Percentiles rank a stretch among this genome's conserved stretches.
These are phyloP conservation scores for Lunasporangiospora selenospora DNA, from an alignment of 192 early-diverging fungal genomes.

Conservation along the genomic window DNA sequence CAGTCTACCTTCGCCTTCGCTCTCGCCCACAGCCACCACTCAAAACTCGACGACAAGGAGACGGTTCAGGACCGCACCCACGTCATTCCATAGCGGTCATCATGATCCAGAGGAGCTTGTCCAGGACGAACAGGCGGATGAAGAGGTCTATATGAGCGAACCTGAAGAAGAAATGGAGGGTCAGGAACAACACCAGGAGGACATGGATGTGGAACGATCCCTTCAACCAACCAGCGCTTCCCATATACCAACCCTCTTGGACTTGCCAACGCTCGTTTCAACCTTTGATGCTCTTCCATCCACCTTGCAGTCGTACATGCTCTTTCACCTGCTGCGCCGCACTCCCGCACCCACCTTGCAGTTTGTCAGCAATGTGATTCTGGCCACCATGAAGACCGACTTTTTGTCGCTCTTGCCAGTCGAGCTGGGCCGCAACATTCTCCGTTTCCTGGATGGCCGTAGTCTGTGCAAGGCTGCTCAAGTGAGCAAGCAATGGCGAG, in stretches of 20 bases:
- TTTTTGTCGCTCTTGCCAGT: slow-evolving; percentile 79
- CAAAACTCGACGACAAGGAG: slow-evolving; percentile 8
- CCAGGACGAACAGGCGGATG: slow-evolving; percentile 13
- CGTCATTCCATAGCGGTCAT: slow-evolving; percentile 10
- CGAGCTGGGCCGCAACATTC: slow-evolving; percentile 78
- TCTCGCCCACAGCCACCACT: slow-evolving; percentile 43
- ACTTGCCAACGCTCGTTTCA: slow-evolving; percentile 59
- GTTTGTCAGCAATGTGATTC: slow-evolving; percentile 89
- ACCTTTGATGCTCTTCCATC: slow-evolving; percentile 84
- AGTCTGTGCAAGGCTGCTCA: slow-evolving; percentile 82
- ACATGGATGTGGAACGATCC: slow-evolving; percentile 36
- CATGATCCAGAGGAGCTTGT: slow-evolving; percentile 7
- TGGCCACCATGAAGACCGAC: slow-evolving; percentile 91
- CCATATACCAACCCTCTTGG: slow-evolving; percentile 50
- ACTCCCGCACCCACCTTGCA: slow-evolving; percentile 85
- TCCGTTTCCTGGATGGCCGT: slow-evolving; percentile 82
- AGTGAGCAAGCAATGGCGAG: slow-evolving; percentile 83
- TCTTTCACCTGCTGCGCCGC: slow-evolving; percentile 88
- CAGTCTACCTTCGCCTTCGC: slow-evolving; percentile 61
- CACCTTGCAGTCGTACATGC: slow-evolving; percentile 83
- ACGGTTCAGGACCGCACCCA: slow-evolving; percentile 32
- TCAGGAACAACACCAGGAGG: slow-evolving; percentile 16
- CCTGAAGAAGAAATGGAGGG: slow-evolving; percentile 33
- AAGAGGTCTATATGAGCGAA: slow-evolving; percentile 28
- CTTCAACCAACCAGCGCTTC: slow-evolving; percentile 19